phyloP scores from a whole-genome alignment of 345 rosid genomes.

The Laguncularia racemosa region DNA sequence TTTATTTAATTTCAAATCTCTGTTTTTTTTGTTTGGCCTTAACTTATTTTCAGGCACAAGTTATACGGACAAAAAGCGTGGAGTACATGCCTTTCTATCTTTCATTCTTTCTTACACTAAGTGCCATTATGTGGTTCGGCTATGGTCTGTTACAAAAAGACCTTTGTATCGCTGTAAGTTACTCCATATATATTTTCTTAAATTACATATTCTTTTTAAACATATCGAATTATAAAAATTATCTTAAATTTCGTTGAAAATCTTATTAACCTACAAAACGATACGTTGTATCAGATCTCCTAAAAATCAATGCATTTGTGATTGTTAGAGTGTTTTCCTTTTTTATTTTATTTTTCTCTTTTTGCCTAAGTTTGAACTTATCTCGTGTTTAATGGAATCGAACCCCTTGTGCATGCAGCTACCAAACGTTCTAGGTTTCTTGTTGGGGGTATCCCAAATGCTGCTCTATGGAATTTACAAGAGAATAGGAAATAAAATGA shows the following conservation, averaged over 20 bases:
- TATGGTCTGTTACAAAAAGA: conserved; percentile 60
- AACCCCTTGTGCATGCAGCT: conserved; percentile 9
- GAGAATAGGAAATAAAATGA: too few relatives aligned
- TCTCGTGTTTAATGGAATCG: too few relatives aligned
- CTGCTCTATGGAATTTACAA: conserved; percentile 15
- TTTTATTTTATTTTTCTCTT: too few relatives aligned
- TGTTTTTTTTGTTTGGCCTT: not conserved
- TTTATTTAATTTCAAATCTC: too few relatives aligned
- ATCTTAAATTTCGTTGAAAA: too few relatives aligned
- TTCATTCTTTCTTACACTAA: conserved; percentile 73
- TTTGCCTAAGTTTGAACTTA: too few relatives aligned
- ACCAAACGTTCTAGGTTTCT: conserved; percentile 23
- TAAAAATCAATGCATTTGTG: too few relatives aligned
- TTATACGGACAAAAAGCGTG: conserved; percentile 70
- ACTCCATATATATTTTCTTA: not conserved
- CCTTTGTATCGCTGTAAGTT: conserved; percentile 68
- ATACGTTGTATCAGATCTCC: too few relatives aligned
- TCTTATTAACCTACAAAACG: too few relatives aligned
- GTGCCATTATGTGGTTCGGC: conserved; percentile 75
- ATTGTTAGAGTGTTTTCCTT: too few relatives aligned
- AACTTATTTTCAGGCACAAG: conserved; percentile 37
- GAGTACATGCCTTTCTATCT: conserved; percentile 88
- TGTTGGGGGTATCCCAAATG: conserved; percentile 25
- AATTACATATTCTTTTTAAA: too few relatives aligned
- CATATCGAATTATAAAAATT: too few relatives aligned